Evolutionary conservation across 805 yeast genomes (phyloP), one percentile per base, ranked within the genome.

Genomic region (Lipomyces sp.): DNA sequence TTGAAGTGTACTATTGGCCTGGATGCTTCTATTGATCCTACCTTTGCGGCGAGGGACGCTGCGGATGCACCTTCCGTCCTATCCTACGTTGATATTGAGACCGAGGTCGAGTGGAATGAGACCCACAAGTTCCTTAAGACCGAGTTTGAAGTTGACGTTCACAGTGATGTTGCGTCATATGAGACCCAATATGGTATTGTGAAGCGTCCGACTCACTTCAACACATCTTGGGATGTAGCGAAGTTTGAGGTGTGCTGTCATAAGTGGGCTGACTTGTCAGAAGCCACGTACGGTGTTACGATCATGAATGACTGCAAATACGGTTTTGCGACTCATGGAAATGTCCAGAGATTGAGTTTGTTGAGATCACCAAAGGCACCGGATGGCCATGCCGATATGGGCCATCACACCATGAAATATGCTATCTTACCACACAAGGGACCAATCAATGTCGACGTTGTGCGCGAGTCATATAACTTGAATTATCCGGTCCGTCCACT

Each of bases 211-310:
- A 91, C 98, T 0, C 97, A 91, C 68, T 91, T 75, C 71, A 93
- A 91, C 66, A 91, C 98, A 0, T 74, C 87, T 0, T 91, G 98
- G 98, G 98, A 91, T 63, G 84, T 84, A 31, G 98, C 98, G 51
- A 90, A 89, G 67, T 91, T 91, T 68, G 98, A 91, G 69, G 96
- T 89, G 10, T 86, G 96, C 63, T 88, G 85, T 63, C 98, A 93
- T 68, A 86, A 86, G 64, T 91, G 87, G 70, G 91, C 95, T 61
- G 98, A 91, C 66, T 81, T 86, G 61, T 84, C 95, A 23, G 98
- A 88, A 63, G 79, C 74, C 67, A 79, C 78, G 55, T 90, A 87
- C 63, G 98, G 98, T 64, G 95, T 89, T 11, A 76, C 95, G 0
- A 70, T 91, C 16, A 65, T 91, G 62, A 91, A 90, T 66, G 83